A percentile compares a stretch with the other conserved stretches of the same genome.
Evolutionary conservation across 1,284 basidiomycete genomes (phyloP).

Genomic region (Quambalaria eucalypti): DNA sequence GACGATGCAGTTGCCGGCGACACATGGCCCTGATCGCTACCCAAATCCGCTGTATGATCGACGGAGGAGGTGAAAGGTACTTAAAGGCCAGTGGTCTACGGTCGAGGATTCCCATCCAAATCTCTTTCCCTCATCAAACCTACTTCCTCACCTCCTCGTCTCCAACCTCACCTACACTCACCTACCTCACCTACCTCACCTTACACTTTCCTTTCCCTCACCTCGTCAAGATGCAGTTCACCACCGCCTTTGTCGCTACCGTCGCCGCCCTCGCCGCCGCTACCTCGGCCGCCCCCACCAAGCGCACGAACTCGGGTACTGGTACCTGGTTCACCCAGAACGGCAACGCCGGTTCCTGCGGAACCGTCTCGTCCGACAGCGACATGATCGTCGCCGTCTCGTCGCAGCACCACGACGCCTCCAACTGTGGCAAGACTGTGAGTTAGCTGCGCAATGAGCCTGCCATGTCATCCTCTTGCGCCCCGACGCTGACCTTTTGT

Average conservation of each 20-base stretch:
- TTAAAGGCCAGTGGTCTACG: too few relatives aligned
- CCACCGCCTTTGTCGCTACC: not conserved
- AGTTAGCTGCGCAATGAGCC: too few relatives aligned
- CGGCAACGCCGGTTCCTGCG: conserved; percentile 42
- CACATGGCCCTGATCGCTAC: too few relatives aligned
- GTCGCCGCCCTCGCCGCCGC: not conserved
- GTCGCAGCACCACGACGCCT: not conserved
- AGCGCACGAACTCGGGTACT: conserved; percentile 10
- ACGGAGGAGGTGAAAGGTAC: too few relatives aligned
- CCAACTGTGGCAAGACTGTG: conserved; percentile 5
- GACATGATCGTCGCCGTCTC: conserved; percentile 17
- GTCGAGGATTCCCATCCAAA: not conserved
- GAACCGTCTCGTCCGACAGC: conserved; percentile 27
- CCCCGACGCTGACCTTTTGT: too few relatives aligned
- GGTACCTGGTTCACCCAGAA: conserved; percentile 37
- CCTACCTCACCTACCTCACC: not conserved
- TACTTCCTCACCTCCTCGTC: not conserved
- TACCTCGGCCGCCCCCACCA: not conserved
- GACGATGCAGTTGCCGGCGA: too few relatives aligned
- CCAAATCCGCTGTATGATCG: too few relatives aligned
- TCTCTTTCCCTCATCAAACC: not conserved
- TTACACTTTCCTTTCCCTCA: not conserved
- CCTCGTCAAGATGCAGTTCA: not conserved
- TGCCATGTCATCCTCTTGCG: too few relatives aligned
- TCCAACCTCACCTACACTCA: not conserved